Conservation (phyloP, 2,329 filamentous ascomycete genomes). For the Neonectria faginata region DNA sequence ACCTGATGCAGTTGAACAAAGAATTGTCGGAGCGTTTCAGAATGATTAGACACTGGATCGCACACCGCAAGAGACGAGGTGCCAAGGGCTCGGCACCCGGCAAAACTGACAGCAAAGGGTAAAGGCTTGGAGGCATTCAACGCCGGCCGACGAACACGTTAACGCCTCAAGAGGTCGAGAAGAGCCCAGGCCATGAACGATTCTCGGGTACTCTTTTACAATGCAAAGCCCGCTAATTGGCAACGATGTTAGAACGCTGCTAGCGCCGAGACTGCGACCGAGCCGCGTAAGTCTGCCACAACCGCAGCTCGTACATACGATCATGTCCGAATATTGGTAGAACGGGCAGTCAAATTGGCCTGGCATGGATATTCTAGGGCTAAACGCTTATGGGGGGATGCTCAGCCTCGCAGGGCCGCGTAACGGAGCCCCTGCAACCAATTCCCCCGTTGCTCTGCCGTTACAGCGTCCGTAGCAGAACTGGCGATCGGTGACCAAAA, state of each 20-base stretch:
- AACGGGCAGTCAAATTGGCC: neutral
- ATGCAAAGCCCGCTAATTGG: slow-evolving; percentile 23
- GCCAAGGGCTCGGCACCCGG: neutral
- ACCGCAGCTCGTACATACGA: neutral
- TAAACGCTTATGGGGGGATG: slow-evolving; percentile 22
- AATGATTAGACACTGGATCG: neutral
- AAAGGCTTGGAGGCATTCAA: neutral
- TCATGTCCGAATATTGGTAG: neutral
- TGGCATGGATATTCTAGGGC: slow-evolving; percentile 2
- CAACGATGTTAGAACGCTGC: slow-evolving; percentile 16
- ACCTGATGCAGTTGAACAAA: neutral
- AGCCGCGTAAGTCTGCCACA: neutral
- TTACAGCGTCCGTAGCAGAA: neutral
- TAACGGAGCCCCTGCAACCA: slow-evolving; percentile 11
- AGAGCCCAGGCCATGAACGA: neutral
- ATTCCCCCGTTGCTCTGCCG: neutral
- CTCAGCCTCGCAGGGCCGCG: slow-evolving; percentile 44
- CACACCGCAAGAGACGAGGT: neutral
- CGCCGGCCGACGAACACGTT: neutral
- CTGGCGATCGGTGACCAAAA: neutral
- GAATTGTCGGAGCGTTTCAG: neutral
- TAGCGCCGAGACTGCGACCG: neutral
- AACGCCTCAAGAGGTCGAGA: neutral
- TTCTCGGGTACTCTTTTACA: neutral
- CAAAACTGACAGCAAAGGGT: neutral